Evolutionary conservation across 805 yeast species (phyloP).

Genomic region (Starmerella davenportii): DNA sequence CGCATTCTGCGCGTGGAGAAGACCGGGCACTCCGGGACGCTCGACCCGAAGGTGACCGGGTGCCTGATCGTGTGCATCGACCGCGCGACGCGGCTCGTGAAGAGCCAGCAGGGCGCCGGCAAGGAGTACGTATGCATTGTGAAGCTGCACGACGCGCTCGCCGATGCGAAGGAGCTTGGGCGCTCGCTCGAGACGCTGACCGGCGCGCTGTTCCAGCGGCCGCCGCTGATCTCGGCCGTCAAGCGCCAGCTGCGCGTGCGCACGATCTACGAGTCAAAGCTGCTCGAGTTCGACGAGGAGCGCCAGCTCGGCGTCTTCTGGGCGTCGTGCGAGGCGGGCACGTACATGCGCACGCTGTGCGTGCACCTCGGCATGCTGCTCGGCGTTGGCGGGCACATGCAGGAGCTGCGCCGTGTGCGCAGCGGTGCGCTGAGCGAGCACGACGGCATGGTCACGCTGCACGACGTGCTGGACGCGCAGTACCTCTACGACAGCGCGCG

Average conservation of each 20-base stretch:
- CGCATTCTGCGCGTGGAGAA: constrained; percentile 88
- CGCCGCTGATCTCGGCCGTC: constrained; percentile 96
- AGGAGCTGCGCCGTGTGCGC: constrained; percentile 97
- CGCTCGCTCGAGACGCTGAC: constrained; percentile 84
- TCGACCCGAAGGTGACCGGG: constrained; percentile 97
- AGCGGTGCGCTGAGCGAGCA: constrained; percentile 86
- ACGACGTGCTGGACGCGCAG: constrained; percentile 96
- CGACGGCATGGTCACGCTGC: constrained; percentile 85
- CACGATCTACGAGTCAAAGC: constrained; percentile 88
- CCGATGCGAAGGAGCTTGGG: constrained; percentile 76
- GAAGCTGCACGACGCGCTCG: constrained; percentile 81
- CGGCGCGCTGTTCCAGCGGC: constrained; percentile 98
- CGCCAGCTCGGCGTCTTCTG: constrained; percentile 95
- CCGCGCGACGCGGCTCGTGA: constrained; percentile 93
- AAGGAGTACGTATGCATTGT: constrained; percentile 97
- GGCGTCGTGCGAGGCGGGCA: constrained; percentile 99
- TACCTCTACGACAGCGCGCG: constrained; percentile 94
- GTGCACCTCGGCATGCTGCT: constrained; percentile 96
- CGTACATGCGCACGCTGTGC: constrained; percentile 97
- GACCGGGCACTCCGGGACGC: constrained; percentile 97
- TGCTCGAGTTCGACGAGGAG: constrained; percentile 91
- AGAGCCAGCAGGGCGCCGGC: constrained; percentile 99
- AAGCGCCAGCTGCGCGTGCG: constrained; percentile 97
- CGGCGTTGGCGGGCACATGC: constrained; percentile 99
- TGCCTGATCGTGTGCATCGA: constrained; percentile 96